Evolutionary conservation across 2,329 filamentous ascomycete species (phyloP).

Genomic region (Colletotrichum plurivorum): DNA sequence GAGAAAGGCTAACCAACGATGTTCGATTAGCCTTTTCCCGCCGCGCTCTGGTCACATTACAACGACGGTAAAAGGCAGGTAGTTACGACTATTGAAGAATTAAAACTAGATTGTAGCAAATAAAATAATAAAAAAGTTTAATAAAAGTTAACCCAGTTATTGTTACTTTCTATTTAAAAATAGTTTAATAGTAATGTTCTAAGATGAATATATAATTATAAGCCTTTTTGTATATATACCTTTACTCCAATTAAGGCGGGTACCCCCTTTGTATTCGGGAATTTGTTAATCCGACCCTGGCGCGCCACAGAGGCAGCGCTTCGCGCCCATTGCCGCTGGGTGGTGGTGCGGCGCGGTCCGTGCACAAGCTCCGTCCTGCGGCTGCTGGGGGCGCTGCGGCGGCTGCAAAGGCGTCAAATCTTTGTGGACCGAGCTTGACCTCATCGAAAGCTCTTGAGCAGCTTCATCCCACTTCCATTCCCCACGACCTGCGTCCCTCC

Average conservation of each 20-base stretch:
- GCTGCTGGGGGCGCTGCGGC: background rate
- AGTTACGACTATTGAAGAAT: background rate
- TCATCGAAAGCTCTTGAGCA: constrained; percentile 34
- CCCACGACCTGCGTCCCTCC: constrained; percentile 1
- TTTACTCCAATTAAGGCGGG: too few relatives aligned
- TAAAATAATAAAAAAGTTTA: background rate
- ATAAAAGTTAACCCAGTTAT: background rate
- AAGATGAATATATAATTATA: background rate
- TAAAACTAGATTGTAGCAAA: background rate
- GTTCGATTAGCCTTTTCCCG: constrained; percentile 1
- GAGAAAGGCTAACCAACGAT: background rate
- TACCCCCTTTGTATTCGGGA: background rate
- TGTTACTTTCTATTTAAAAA: background rate
- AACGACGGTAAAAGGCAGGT: too few relatives aligned
- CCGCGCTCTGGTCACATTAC: background rate
- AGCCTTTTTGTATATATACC: background rate
- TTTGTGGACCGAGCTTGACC: constrained; percentile 39
- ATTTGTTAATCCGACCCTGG: background rate
- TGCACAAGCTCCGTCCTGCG: constrained; percentile 30
- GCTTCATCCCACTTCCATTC: constrained; percentile 26
- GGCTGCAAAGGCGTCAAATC: constrained; percentile 26
- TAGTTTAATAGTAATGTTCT: background rate
- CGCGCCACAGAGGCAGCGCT: too few relatives aligned
- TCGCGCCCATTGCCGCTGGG: background rate
- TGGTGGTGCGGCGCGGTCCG: background rate